These are phyloP conservation scores for Tulasnella calospora DNA, from an alignment of 768 basidiomycete species.

Conservation along the genomic window DNA sequence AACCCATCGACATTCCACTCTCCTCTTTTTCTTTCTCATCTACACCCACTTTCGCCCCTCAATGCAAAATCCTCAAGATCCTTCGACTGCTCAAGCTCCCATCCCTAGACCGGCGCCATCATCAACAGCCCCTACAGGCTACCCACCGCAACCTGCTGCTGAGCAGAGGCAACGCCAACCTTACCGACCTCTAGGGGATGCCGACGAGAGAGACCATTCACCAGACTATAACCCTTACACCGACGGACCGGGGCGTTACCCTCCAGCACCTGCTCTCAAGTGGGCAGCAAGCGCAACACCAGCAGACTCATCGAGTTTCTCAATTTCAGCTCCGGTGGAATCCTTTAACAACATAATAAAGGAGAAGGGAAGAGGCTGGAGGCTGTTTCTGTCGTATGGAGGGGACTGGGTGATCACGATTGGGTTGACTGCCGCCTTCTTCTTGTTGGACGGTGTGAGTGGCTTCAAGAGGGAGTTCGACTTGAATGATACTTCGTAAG, in stretches of 20 bases:
- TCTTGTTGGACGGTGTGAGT: constrained; percentile 55
- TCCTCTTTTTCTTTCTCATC: background rate
- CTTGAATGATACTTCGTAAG: constrained; percentile 68
- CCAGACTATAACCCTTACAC: background rate
- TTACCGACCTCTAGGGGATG: background rate
- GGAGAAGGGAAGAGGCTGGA: background rate
- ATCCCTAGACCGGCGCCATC: background rate
- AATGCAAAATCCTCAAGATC: background rate
- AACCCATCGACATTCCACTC: background rate
- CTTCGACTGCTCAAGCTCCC: background rate
- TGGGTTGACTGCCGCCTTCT: constrained; percentile 41
- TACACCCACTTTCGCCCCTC: background rate
- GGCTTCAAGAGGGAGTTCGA: constrained; percentile 79
- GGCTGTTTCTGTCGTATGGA: background rate
- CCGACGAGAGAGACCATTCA: background rate
- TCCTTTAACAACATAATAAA: background rate
- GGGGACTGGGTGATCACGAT: constrained; percentile 17
- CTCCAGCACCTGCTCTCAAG: background rate
- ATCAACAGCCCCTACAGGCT: background rate
- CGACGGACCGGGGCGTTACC: background rate
- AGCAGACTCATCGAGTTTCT: background rate
- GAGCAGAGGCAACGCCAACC: background rate
- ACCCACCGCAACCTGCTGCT: background rate
- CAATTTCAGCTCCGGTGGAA: background rate
- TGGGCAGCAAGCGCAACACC: background rate